Conservation (phyloP, 192 early-diverging fungal genomes). For the Backusella luteola region DNA sequence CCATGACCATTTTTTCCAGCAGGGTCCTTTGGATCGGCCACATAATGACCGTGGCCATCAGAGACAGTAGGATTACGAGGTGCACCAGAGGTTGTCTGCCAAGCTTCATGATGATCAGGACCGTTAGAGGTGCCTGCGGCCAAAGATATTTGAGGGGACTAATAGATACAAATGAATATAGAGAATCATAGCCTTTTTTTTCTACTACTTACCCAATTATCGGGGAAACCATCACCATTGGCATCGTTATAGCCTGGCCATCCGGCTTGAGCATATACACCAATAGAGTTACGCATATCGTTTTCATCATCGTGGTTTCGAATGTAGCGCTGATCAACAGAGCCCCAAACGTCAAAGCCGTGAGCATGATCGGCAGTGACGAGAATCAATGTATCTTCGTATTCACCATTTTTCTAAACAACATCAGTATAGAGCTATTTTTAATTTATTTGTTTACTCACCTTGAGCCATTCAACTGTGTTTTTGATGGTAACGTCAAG, state of each 20-base stretch:
- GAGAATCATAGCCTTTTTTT: neutral
- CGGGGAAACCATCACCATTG: conserved; percentile 50
- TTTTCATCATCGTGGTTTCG: conserved; percentile 35
- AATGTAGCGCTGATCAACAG: conserved; percentile 59
- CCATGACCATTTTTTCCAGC: conserved; percentile 30
- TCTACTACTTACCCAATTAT: conserved; percentile 31
- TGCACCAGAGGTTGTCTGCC: conserved; percentile 39
- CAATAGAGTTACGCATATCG: conserved; percentile 45
- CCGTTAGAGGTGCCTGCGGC: conserved; percentile 42
- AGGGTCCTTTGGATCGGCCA: conserved; percentile 26
- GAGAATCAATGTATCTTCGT: conserved; percentile 58
- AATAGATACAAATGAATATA: neutral
- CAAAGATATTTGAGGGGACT: conserved; percentile 36
- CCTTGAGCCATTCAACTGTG: conserved; percentile 50
- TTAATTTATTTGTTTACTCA: neutral
- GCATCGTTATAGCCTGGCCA: conserved; percentile 46
- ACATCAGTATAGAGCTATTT: neutral
- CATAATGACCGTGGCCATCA: conserved; percentile 25
- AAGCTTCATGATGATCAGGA: conserved; percentile 47
- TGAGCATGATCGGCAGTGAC: conserved; percentile 67
- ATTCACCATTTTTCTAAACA: conserved; percentile 37
- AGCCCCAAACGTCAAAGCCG: conserved; percentile 62
- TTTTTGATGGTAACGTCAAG: conserved; percentile 58
- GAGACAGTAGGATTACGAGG: conserved; percentile 35
- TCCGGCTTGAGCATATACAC: conserved; percentile 50